Percentiles rank a stretch among this genome's conserved stretches.
These are phyloP conservation scores for Wallacemonas sp. DNA, from an alignment of 208 protist species.

Conservation along the genomic window DNA sequence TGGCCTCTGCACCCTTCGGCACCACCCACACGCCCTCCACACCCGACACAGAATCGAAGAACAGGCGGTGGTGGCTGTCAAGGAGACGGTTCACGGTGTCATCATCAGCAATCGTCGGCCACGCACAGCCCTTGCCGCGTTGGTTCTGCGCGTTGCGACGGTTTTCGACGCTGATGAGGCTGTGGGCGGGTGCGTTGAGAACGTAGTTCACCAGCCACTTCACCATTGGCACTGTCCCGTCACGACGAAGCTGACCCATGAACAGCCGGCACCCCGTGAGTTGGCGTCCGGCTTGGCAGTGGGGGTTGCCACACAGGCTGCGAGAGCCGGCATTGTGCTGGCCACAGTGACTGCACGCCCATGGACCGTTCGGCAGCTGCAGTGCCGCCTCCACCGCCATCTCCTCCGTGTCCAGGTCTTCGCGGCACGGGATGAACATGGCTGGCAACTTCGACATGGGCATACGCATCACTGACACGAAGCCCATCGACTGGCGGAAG, in stretches of 20 bases:
- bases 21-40: slow-evolving; percentile 71
- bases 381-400: slow-evolving; percentile 31
- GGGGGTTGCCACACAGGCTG: slow-evolving; percentile 6
- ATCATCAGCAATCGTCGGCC: slow-evolving; percentile 46
- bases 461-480: slow-evolving; percentile 42
- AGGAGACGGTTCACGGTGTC: slow-evolving; percentile 36
- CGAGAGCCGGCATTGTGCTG: slow-evolving; percentile 13
- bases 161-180: slow-evolving; percentile 66
- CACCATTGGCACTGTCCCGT: slow-evolving; percentile 68
- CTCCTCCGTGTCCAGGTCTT: slow-evolving; percentile 53
- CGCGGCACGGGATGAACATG: slow-evolving; percentile 66
- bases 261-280: slow-evolving; percentile 43
- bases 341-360: slow-evolving; percentile 26
- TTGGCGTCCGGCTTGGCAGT: slow-evolving; percentile 5
- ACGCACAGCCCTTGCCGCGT: slow-evolving; percentile 75
- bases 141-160: slow-evolving; percentile 51
- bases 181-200: slow-evolving; percentile 30
- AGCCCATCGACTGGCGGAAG: slow-evolving; percentile 40
- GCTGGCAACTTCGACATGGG: slow-evolving; percentile 34
- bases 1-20: slow-evolving; percentile 13
- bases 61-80: slow-evolving; percentile 58
- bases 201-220: slow-evolving; percentile 64
- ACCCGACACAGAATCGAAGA: slow-evolving; percentile 37
- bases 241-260: slow-evolving; percentile 76
- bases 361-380: slow-evolving; percentile 11